Conservation (phyloP, 192 early-diverging fungal genomes). For the Linnemannia exigua region DNA sequence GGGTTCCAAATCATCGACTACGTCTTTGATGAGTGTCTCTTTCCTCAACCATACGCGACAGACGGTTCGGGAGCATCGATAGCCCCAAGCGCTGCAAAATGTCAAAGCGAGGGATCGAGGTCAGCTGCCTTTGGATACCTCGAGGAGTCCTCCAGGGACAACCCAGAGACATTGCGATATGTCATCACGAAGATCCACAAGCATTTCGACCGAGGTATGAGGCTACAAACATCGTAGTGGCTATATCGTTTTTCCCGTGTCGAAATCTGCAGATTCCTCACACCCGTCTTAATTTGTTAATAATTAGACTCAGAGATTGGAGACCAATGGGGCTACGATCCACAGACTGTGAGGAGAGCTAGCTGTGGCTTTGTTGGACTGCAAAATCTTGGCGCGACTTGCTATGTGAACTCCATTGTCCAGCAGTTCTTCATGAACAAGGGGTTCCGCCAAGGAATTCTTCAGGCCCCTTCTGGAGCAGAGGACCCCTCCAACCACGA, state of each 20-base stretch:
- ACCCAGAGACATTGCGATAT: slow-evolving; percentile 41
- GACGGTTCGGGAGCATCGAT: neutral
- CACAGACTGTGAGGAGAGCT: slow-evolving; percentile 55
- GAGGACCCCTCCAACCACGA: slow-evolving; percentile 57
- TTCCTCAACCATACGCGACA: slow-evolving; percentile 17
- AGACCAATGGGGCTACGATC: slow-evolving; percentile 62
- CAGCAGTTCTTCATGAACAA: slow-evolving; percentile 75
- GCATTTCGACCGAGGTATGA: slow-evolving; percentile 56
- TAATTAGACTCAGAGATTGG: slow-evolving; percentile 43
- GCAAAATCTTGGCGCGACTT: slow-evolving; percentile 74
- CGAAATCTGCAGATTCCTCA: neutral
- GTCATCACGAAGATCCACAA: slow-evolving; percentile 50
- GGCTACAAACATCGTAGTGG: neutral
- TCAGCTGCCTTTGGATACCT: slow-evolving; percentile 57
- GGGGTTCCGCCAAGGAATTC: slow-evolving; percentile 61
- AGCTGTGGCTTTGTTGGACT: slow-evolving; percentile 66
- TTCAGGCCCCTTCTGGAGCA: slow-evolving; percentile 54
- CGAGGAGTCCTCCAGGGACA: slow-evolving; percentile 37
- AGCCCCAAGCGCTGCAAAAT: slow-evolving; percentile 43
- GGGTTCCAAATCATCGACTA: slow-evolving; percentile 35
- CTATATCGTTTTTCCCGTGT: neutral
- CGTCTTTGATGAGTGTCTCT: slow-evolving; percentile 61
- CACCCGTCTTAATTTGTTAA: neutral
- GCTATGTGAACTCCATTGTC: slow-evolving; percentile 72
- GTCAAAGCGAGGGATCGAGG: slow-evolving; percentile 56